A percentile compares a stretch with the other conserved stretches of the same genome.
phyloP scores from a whole-genome alignment of 495 filamentous ascomycete species.

The Neurospora sublineolata region DNA sequence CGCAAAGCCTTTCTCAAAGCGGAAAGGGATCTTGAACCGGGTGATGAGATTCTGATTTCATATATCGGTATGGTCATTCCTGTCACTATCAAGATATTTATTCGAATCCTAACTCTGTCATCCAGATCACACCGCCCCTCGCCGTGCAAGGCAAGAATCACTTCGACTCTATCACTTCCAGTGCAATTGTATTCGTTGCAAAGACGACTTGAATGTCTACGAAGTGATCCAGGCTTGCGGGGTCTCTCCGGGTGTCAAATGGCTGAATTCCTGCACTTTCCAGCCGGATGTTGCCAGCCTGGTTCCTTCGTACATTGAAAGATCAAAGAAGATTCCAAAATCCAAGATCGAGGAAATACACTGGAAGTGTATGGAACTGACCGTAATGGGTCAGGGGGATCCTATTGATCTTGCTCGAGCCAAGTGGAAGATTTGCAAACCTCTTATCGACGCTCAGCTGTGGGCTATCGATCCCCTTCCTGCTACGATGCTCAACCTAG shows the following conservation, averaged over 20 bases:
- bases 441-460: slow-evolving; percentile 22
- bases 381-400: slow-evolving; percentile 1
- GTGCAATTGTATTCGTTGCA: slow-evolving; percentile 31
- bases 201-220: slow-evolving; percentile 33
- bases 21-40: slow-evolving; percentile 25
- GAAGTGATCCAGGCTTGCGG: slow-evolving; percentile 14
- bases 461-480: slow-evolving; percentile 33
- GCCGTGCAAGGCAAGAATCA: slow-evolving; percentile 17
- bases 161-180: slow-evolving; percentile 32
- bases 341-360: slow-evolving; percentile 14
- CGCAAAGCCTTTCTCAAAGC: slow-evolving; percentile 31
- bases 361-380: slow-evolving; percentile 7
- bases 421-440: slow-evolving; percentile 26
- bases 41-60: slow-evolving; percentile 39
- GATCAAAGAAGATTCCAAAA: slow-evolving; percentile 7
- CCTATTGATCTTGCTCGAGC: slow-evolving; percentile 7
- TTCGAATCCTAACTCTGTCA: background rate
- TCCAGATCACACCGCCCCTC: slow-evolving; percentile 25
- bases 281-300: slow-evolving; percentile 13
- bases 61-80: slow-evolving; percentile 33
- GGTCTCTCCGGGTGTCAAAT: background rate
- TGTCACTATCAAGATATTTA: background rate
- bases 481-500: slow-evolving; percentile 14
- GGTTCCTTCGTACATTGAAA: slow-evolving; percentile 16
- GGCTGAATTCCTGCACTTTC: background rate